Evolutionary conservation across 2,329 filamentous ascomycete species (phyloP).

Genomic region (Phaeosphaeria sp.): DNA sequence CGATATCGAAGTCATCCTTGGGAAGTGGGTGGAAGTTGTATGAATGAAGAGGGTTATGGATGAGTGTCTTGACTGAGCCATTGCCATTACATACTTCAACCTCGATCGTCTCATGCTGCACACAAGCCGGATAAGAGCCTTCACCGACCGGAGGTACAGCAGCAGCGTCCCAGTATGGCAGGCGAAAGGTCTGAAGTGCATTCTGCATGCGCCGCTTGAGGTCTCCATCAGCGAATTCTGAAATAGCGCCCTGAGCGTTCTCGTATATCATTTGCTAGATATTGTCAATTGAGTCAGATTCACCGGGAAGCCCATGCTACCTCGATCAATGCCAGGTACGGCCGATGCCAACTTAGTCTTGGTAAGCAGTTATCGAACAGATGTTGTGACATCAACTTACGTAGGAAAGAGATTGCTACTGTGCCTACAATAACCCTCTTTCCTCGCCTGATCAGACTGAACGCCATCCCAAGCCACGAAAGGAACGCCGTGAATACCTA

Average conservation of each 20-base stretch:
- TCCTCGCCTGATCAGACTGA: constrained; percentile 51
- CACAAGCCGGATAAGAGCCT: constrained; percentile 44
- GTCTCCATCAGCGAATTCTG: constrained; percentile 47
- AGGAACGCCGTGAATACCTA: constrained; percentile 82
- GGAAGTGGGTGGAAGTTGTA: constrained; percentile 59
- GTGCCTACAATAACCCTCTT: constrained; percentile 77
- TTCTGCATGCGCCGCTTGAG: constrained; percentile 45
- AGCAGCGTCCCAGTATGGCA: constrained; percentile 58
- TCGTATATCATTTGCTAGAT: constrained; percentile 49
- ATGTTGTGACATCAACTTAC: too few relatives aligned
- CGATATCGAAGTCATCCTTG: constrained; percentile 7
- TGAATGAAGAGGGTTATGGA: constrained; percentile 53
- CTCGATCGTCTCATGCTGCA: constrained; percentile 42
- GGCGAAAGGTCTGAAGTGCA: constrained; percentile 47
- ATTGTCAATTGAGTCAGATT: background rate
- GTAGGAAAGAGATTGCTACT: constrained; percentile 76
- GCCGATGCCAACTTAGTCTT: constrained; percentile 70
- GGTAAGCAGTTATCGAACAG: too few relatives aligned
- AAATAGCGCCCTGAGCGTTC: constrained; percentile 47
- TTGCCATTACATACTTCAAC: constrained; percentile 42
- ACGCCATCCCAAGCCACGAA: constrained; percentile 64
- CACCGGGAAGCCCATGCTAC: constrained; percentile 36
- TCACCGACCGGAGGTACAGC: constrained; percentile 41
- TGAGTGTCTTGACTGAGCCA: constrained; percentile 15
- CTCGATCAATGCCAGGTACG: constrained; percentile 72